Evolutionary conservation across 1,284 basidiomycete genomes (phyloP).

Genomic region (Apiotrichum laibachii): DNA sequence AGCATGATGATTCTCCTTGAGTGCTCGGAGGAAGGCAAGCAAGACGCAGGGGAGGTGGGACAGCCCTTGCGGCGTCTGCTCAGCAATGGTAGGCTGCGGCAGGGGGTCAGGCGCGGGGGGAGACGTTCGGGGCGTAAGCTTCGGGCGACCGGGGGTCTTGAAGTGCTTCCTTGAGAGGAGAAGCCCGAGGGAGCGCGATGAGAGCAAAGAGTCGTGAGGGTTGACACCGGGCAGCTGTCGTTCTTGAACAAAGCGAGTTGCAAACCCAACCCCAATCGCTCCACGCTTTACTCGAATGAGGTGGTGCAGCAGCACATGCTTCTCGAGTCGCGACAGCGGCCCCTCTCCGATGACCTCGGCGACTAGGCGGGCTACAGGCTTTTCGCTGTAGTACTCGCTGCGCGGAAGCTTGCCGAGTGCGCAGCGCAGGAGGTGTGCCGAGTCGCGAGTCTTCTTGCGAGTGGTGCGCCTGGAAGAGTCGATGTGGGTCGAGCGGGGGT

Average conservation of each 20-base stretch:
- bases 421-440: not conserved
- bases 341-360: not conserved
- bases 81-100: conserved; percentile 20
- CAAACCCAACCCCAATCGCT: not conserved
- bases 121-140: not conserved
- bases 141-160: not conserved
- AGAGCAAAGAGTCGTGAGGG: conserved; percentile 2
- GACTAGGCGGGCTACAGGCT: not conserved
- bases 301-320: conserved; percentile 30
- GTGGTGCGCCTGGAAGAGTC: not conserved
- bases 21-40: conserved; percentile 26
- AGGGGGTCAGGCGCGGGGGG: not conserved
- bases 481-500: conserved; percentile 8
- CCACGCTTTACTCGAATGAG: conserved; percentile 23
- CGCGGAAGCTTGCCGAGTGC: not conserved
- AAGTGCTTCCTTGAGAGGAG: conserved; percentile 1
- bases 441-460: not conserved
- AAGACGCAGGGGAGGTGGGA: not conserved
- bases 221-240: not conserved
- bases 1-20: conserved; percentile 35
- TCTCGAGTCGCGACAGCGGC: conserved; percentile 27
- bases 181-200: conserved; percentile 2
- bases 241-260: conserved; percentile 8
- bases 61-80: conserved; percentile 15
- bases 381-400: not conserved